Conservation (phyloP, 2,329 filamentous ascomycete species). For the Tolypocladium ophioglossoides region DNA sequence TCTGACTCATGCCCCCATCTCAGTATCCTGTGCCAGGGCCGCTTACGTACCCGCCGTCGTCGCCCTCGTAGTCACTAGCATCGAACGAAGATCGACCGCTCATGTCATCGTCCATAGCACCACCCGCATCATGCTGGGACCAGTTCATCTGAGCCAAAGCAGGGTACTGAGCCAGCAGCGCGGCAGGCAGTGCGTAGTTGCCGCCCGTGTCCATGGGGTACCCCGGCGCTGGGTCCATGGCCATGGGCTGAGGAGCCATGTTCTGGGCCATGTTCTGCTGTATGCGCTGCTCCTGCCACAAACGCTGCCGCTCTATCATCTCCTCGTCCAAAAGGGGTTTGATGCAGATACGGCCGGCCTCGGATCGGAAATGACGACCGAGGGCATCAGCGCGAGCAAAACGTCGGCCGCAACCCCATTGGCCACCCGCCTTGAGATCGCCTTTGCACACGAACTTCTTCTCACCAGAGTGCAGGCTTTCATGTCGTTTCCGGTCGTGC, state of each 20-base stretch:
- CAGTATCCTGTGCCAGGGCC: slow-evolving; percentile 50
- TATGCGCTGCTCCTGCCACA: slow-evolving; percentile 63
- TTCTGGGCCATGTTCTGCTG: slow-evolving; percentile 52
- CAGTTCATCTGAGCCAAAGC: slow-evolving; percentile 86
- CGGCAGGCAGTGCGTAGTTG: slow-evolving; percentile 68
- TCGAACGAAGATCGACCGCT: slow-evolving; percentile 76
- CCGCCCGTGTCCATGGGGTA: slow-evolving; percentile 46
- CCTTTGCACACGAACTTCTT: slow-evolving; percentile 98
- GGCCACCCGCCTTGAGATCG: slow-evolving; percentile 68
- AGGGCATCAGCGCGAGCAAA: slow-evolving; percentile 94
- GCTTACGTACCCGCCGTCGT: slow-evolving; percentile 58
- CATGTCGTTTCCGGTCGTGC: slow-evolving; percentile 93
- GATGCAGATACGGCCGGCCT: slow-evolving; percentile 92
- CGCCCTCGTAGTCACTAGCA: slow-evolving; percentile 65
- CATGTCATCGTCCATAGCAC: slow-evolving; percentile 65
- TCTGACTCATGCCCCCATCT: slow-evolving; percentile 44
- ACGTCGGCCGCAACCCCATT: slow-evolving; percentile 87
- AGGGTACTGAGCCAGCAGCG: slow-evolving; percentile 83
- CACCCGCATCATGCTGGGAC: slow-evolving; percentile 53
- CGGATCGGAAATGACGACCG: slow-evolving; percentile 87
- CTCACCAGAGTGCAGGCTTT: slow-evolving; percentile 90
- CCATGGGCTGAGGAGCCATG: slow-evolving; percentile 45
- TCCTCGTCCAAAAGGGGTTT: slow-evolving; percentile 96
- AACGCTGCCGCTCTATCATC: slow-evolving; percentile 67
- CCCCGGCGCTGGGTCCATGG: slow-evolving; percentile 48